phyloP scores from a whole-genome alignment of 768 basidiomycete species.

The Mycena venus region DNA sequence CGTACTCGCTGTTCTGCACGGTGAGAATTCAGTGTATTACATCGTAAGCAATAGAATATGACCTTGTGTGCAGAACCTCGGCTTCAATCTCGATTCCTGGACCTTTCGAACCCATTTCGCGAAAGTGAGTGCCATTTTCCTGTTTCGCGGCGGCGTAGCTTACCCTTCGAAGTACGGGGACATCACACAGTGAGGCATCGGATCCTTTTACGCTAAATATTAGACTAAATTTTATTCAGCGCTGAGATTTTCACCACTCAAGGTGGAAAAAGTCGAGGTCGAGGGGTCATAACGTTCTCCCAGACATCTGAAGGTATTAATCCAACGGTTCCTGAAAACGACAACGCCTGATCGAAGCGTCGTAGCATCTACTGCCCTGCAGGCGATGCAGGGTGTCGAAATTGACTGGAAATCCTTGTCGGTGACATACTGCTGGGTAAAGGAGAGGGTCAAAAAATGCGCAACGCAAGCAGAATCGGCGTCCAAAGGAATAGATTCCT shows the following conservation, averaged over 20 bases:
- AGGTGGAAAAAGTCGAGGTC: constrained; percentile 19
- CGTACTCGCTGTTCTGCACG: constrained; percentile 26
- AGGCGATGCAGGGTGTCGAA: constrained; percentile 14
- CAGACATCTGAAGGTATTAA: constrained; percentile 18
- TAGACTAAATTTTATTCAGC: background rate
- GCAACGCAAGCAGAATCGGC: background rate
- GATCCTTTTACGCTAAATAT: too few species aligned
- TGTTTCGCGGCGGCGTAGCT: background rate
- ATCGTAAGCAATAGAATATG: background rate
- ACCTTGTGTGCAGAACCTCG: constrained; percentile 6
- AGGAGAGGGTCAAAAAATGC: background rate
- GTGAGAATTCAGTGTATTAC: constrained; percentile 3
- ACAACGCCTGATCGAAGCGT: background rate
- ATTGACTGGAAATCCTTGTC: background rate
- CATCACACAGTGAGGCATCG: background rate
- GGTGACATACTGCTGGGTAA: constrained; percentile 4
- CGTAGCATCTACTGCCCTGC: constrained; percentile 17
- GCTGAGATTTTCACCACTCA: constrained; percentile 5
- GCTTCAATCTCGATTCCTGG: background rate
- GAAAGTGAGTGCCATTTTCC: background rate
- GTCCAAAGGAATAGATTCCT: background rate
- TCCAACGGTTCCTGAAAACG: background rate
- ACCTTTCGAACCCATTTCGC: constrained; percentile 20
- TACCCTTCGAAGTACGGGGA: constrained; percentile 5
- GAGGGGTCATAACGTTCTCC: constrained; percentile 16